Percentiles rank a stretch among this genome's conserved stretches.
These are phyloP conservation scores for Metrosideros polymorpha DNA, from an alignment of 441 rosid species.

Conservation along the genomic window DNA sequence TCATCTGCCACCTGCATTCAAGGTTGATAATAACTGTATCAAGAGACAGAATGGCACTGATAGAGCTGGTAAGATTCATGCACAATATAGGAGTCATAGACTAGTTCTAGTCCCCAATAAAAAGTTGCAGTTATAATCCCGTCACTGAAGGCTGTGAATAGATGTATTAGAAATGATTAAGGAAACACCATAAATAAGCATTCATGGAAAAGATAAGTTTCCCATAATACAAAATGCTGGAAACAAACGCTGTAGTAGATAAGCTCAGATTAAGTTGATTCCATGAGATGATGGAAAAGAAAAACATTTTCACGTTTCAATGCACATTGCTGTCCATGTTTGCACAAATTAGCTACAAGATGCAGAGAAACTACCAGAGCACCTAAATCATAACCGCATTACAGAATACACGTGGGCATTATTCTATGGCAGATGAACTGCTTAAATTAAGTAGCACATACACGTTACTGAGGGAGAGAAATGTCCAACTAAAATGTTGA, in stretches of 20 bases:
- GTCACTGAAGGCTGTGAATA: not conserved
- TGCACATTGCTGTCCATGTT: not conserved
- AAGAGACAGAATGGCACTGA: not conserved
- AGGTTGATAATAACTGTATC: not conserved
- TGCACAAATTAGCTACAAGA: not conserved
- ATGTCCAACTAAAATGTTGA: not conserved
- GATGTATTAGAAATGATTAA: not conserved
- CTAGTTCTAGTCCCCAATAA: not conserved
- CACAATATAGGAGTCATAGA: not conserved
- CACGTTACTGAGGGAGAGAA: not conserved
- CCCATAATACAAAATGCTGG: not conserved
- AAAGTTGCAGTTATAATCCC: not conserved
- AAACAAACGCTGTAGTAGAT: not conserved
- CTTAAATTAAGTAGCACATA: not conserved
- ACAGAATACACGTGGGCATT: not conserved
- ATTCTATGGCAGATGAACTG: not conserved
- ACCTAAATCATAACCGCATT: not conserved
- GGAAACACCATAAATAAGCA: not conserved
- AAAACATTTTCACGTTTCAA: not conserved
- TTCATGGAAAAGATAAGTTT: not conserved
- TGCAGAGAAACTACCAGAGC: not conserved
- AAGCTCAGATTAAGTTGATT: not conserved
- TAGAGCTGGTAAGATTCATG: not conserved
- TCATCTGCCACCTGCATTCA: conserved; percentile 53
- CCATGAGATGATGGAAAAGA: not conserved